Conservation (phyloP, 805 yeast species). For the Myxozyma sirexii region DNA sequence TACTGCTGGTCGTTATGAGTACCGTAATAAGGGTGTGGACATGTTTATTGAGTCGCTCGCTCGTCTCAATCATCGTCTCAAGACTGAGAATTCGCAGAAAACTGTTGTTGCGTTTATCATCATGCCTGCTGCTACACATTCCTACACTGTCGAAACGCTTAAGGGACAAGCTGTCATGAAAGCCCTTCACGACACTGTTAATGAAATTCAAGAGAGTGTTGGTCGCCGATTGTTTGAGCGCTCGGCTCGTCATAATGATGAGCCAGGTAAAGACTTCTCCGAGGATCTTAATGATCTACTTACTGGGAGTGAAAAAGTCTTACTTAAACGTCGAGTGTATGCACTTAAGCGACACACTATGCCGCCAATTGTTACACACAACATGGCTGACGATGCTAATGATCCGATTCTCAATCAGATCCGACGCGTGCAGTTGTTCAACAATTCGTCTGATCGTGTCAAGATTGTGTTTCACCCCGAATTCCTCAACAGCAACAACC, state of each 20-base stretch:
- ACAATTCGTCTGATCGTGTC: constrained; percentile 85
- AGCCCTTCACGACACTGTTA: constrained; percentile 84
- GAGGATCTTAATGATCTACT: constrained; percentile 79
- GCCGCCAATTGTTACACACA: constrained; percentile 97
- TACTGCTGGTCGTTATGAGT: constrained; percentile 97
- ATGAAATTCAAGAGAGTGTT: constrained; percentile 81
- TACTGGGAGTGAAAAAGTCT: constrained; percentile 83
- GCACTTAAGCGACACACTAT: constrained; percentile 86
- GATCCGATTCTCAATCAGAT: constrained; percentile 93
- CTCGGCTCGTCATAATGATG: constrained; percentile 65
- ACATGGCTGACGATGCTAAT: constrained; percentile 87
- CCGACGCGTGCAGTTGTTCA: constrained; percentile 87
- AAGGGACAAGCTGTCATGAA: constrained; percentile 95
- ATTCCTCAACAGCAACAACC: constrained; percentile 90
- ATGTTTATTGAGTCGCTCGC: constrained; percentile 92
- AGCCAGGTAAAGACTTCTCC: constrained; percentile 61
- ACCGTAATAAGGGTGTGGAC: constrained; percentile 94
- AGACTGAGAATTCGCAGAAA: constrained; percentile 77
- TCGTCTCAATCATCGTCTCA: constrained; percentile 82
- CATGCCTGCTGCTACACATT: constrained; percentile 95
- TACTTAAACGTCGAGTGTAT: constrained; percentile 86
- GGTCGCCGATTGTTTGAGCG: constrained; percentile 89
- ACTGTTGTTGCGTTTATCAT: constrained; percentile 96
- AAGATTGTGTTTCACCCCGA: constrained; percentile 98
- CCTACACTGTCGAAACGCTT: constrained; percentile 93